Conservation (phyloP, 805 yeast species). For the Candida bentonensis region DNA sequence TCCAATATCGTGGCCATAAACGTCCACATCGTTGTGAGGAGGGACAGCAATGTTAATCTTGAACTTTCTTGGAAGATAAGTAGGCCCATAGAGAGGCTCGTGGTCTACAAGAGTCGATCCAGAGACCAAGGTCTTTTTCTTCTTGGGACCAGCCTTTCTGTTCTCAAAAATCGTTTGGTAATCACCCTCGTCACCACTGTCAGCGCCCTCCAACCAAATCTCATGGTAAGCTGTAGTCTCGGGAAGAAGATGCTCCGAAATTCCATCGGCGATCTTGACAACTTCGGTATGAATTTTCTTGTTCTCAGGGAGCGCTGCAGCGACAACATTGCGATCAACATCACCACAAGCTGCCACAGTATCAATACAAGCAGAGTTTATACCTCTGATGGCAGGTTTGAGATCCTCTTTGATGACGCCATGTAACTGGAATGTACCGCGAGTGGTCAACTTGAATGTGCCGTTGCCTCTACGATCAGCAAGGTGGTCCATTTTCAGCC, state of each 20-base stretch:
- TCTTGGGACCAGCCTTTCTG: constrained; percentile 59
- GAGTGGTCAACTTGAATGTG: constrained; percentile 84
- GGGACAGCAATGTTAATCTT: constrained; percentile 91
- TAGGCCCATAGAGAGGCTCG: constrained; percentile 80
- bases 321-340: constrained; percentile 91
- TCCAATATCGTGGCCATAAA: constrained; percentile 90
- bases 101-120: constrained; percentile 68
- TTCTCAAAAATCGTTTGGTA: constrained; percentile 50
- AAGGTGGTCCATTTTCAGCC: constrained; percentile 73
- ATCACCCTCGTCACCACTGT: constrained; percentile 53
- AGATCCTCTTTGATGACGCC: constrained; percentile 84
- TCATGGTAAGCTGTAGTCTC: constrained; percentile 92
- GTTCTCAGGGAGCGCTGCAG: constrained; percentile 77
- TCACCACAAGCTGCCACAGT: constrained; percentile 98
- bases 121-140: constrained; percentile 57
- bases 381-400: constrained; percentile 83
- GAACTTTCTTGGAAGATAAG: constrained; percentile 89
- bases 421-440: constrained; percentile 94
- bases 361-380: constrained; percentile 82
- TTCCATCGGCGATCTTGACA: constrained; percentile 41
- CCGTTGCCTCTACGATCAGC: constrained; percentile 78
- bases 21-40: constrained; percentile 93
- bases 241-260: constrained; percentile 78
- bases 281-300: constrained; percentile 71
- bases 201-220: constrained; percentile 86